These are phyloP conservation scores for Xylariaceae sp. DNA, from an alignment of 2,329 filamentous ascomycete genomes.

Conservation along the genomic window DNA sequence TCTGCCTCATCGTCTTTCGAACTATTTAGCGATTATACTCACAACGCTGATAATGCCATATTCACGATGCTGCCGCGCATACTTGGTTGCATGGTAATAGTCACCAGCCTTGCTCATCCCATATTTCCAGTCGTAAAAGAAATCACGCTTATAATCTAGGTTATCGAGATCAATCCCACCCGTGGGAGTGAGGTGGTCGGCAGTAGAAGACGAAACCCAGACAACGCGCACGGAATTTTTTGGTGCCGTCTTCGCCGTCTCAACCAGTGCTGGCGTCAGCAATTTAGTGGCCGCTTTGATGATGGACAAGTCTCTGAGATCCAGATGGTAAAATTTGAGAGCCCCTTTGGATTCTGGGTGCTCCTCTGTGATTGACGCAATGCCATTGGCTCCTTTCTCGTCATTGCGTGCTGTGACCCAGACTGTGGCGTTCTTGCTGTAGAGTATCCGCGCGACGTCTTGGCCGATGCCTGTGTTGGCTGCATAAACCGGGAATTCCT, in stretches of 20 bases:
- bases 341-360: conserved; percentile 19
- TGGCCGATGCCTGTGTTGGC: conserved; percentile 23
- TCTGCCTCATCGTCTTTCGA: conserved; percentile 2
- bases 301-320: conserved; percentile 22
- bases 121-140: conserved; percentile 22
- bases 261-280: conserved; percentile 23
- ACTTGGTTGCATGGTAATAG: conserved; percentile 28
- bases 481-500: too few relatives aligned
- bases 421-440: conserved; percentile 24
- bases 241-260: conserved; percentile 22
- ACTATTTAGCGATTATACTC: conserved; percentile 5
- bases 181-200: conserved; percentile 20
- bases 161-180: conserved; percentile 29
- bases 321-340: conserved; percentile 20
- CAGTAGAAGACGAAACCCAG: conserved; percentile 29
- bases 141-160: conserved; percentile 26
- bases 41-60: conserved; percentile 27
- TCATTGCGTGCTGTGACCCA: conserved; percentile 20
- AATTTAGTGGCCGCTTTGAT: conserved; percentile 21
- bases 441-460: conserved; percentile 20
- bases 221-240: conserved; percentile 26
- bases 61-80: conserved; percentile 21
- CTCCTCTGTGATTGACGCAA: conserved; percentile 20
- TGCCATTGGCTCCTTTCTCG: conserved; percentile 19
- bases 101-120: conserved; percentile 29